phyloP scores from a whole-genome alignment of 2,329 filamentous ascomycete genomes.

The Aspergillus aculeatus region DNA sequence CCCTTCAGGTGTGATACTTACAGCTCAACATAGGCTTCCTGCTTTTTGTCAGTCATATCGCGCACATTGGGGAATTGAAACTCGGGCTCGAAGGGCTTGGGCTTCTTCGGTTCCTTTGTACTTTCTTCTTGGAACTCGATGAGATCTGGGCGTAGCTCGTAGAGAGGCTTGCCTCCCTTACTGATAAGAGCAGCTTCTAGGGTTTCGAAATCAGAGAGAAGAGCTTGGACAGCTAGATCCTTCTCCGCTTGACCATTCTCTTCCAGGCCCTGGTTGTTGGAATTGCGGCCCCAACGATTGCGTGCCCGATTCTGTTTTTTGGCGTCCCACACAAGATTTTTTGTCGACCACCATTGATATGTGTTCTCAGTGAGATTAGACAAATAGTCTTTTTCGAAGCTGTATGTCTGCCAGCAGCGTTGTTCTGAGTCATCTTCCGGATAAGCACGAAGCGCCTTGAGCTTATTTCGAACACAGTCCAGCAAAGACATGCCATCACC shows the following conservation, averaged over 20 bases:
- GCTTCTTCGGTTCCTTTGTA: background rate
- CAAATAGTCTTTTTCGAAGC: conserved; percentile 43
- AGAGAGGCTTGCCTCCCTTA: conserved; percentile 66
- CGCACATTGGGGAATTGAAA: conserved; percentile 51
- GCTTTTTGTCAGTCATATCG: conserved; percentile 54
- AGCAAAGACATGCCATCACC: conserved; percentile 48
- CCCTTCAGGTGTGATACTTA: conserved; percentile 40
- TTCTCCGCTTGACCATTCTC: conserved; percentile 51
- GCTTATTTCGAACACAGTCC: conserved; percentile 58
- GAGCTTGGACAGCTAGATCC: conserved; percentile 52
- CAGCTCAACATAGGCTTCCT: conserved; percentile 62
- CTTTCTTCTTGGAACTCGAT: background rate
- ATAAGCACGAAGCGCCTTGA: conserved; percentile 53
- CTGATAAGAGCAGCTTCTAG: conserved; percentile 56
- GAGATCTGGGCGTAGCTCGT: conserved; percentile 59
- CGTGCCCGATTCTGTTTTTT: conserved; percentile 29
- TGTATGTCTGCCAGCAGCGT: conserved; percentile 19
- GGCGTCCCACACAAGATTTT: conserved; percentile 40
- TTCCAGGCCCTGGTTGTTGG: conserved; percentile 31
- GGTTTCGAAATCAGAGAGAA: conserved; percentile 54
- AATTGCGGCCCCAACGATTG: conserved; percentile 24
- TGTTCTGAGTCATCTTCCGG: conserved; percentile 29
- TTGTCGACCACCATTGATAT: conserved; percentile 60
- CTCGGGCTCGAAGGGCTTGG: conserved; percentile 47
- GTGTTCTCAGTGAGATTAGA: conserved; percentile 56